A percentile compares a stretch with the other conserved stretches of the same genome.
phyloP scores from a whole-genome alignment of 345 rosid genomes.

The Sonneratia alba region DNA sequence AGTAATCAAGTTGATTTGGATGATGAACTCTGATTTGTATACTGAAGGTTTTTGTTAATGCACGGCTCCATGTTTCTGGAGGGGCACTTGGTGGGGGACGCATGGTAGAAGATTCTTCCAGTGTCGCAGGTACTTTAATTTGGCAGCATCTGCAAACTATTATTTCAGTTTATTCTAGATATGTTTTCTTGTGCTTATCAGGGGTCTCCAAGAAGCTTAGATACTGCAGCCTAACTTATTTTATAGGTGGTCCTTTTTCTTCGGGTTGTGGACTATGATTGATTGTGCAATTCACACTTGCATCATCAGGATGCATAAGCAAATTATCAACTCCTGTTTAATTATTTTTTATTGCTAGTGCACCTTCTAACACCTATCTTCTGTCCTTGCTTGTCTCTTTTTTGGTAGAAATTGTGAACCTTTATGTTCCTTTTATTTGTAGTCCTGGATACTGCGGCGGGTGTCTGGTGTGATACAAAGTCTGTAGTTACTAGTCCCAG shows the following conservation, averaged over 20 bases:
- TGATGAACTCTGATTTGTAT: slow-evolving; percentile 10
- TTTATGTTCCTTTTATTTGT: slow-evolving; percentile 13
- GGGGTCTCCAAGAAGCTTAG: not conserved
- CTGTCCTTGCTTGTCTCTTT: not conserved
- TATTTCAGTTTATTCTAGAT: not conserved
- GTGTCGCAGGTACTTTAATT: slow-evolving; percentile 76
- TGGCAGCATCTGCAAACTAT: not conserved
- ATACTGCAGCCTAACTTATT: not conserved
- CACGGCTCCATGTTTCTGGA: slow-evolving; percentile 98
- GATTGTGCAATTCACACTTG: not conserved
- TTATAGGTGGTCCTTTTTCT: not conserved
- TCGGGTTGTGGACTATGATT: not conserved
- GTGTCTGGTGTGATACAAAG: slow-evolving; percentile 99
- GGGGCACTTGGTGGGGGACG: slow-evolving; percentile 99
- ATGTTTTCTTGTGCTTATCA: not conserved
- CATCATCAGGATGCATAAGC: too few relatives aligned
- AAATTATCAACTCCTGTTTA: too few relatives aligned
- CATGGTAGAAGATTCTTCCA: slow-evolving; percentile 98
- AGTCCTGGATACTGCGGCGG: slow-evolving; percentile 99
- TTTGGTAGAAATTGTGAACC: not conserved
- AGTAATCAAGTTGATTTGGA: not conserved
- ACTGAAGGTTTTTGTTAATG: slow-evolving; percentile 90
- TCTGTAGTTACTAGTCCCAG: slow-evolving; percentile 95
- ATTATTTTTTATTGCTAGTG: not conserved
- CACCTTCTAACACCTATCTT: not conserved